Base-by-base conservation (phyloP, 495 filamentous ascomycete species). In the Aspergillus biplanus region DNA sequence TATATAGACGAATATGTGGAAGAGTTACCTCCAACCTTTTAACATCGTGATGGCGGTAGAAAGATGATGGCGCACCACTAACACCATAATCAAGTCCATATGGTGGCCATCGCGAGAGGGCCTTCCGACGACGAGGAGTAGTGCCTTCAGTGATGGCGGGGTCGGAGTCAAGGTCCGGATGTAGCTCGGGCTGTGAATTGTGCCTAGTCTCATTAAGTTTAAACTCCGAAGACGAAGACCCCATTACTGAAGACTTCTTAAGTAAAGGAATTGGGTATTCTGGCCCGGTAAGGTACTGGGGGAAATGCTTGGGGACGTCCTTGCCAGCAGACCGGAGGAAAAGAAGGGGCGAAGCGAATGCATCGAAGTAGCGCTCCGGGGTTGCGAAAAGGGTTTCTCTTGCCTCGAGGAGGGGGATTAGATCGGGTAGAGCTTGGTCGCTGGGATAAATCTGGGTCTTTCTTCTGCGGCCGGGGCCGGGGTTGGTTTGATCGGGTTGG, bases 321-420 rank as follows among this genome's bases (percentile, higher is more conserved):
- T 69, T 70, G 1, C 77, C 80, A 0, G 83, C 65, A 0, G 83
- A 81, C 33, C 86, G 79, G 44, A 87, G 83, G 66, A 87, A 86
- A 5, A 86, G 75, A 7, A 85, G 72, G 0, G 86, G 85, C 6
- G 83, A 86, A 1, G 86, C 85, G 65, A 88, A 87, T 1, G 84
- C 73, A 62, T 87, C 85, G 48, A 86, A 86, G 65, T 76, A 85
- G 13, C 78, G 65, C 57, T 82, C 80, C 7, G 80, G 76, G 3
- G 73, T 77, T 4, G 68, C 27, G 66, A 88, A 88, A 27, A 82
- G 69, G 4, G 62, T 21, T 18, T 73, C 68, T 12, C 83, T 74
- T 2, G 77, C 77, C n/a, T 73, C 33, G 1, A 79, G 72, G 5
- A 79, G 74, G 0, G 71, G 69, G 6, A 78, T 61, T 8, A 82